phyloP scores from a whole-genome alignment of 495 filamentous ascomycete species.

The Extremus antarcticus region DNA sequence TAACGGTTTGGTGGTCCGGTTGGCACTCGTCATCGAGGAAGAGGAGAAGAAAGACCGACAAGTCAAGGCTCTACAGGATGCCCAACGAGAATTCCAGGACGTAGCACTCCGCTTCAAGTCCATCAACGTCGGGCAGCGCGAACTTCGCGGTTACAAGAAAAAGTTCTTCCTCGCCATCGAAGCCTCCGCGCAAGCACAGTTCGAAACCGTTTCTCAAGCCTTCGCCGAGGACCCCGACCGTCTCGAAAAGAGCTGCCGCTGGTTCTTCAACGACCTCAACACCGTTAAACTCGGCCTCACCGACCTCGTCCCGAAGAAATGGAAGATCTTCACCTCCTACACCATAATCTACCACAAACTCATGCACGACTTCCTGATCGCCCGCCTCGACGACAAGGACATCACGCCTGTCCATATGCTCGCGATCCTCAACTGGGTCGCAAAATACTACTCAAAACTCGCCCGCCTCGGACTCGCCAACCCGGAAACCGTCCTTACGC shows the following conservation, averaged over 20 bases:
- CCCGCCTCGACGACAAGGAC: slow-evolving; percentile 68
- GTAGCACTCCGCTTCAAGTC: slow-evolving; percentile 87
- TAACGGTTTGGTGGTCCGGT: slow-evolving; percentile 73
- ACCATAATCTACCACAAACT: slow-evolving; percentile 77
- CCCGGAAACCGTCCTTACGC: slow-evolving; percentile 53
- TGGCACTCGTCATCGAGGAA: slow-evolving; percentile 84
- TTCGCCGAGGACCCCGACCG: slow-evolving; percentile 75
- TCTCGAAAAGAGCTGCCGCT: slow-evolving; percentile 74
- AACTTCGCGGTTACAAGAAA: slow-evolving; percentile 90
- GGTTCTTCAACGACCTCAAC: slow-evolving; percentile 96
- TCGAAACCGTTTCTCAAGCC: slow-evolving; percentile 58
- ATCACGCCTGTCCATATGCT: slow-evolving; percentile 69
- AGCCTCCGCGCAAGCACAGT: slow-evolving; percentile 58
- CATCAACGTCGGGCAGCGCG: slow-evolving; percentile 82
- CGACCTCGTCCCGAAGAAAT: slow-evolving; percentile 85
- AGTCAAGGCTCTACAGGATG: slow-evolving; percentile 81
- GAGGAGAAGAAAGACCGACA: slow-evolving; percentile 93
- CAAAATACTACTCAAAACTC: slow-evolving; percentile 96
- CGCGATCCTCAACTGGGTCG: slow-evolving; percentile 85
- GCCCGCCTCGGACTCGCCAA: slow-evolving; percentile 61
- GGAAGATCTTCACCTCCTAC: slow-evolving; percentile 90
- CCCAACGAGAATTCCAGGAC: slow-evolving; percentile 87
- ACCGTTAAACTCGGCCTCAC: slow-evolving; percentile 85
- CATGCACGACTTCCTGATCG: slow-evolving; percentile 88
- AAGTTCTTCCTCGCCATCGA: slow-evolving; percentile 79